A percentile compares a stretch with the other conserved stretches of the same genome.
Conservation (phyloP, 1,284 basidiomycete genomes). For the Earliella scabrosa region DNA sequence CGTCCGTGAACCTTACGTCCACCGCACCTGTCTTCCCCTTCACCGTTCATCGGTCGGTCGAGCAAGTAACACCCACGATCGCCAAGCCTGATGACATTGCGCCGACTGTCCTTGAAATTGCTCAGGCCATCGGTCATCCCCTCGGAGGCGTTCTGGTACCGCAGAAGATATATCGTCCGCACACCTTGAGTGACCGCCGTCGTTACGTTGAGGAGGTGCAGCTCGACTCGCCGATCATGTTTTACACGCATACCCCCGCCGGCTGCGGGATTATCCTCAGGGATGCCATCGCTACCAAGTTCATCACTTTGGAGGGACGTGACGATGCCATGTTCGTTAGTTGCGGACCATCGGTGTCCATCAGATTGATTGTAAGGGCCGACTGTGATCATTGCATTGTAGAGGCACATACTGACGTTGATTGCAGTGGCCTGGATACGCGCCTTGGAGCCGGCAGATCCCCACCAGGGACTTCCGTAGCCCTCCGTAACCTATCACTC, state of each 20-base stretch:
- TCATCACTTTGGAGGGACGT: slow-evolving; percentile 47
- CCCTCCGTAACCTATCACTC: slow-evolving; percentile 68
- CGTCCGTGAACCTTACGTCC: no score
- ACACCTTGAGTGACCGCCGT: slow-evolving; percentile 72
- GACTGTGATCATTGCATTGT: neutral
- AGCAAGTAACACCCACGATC: no score
- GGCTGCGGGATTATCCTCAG: slow-evolving; percentile 62
- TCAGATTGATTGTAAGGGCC: slow-evolving; percentile 67
- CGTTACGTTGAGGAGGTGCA: slow-evolving; percentile 73
- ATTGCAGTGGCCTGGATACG: slow-evolving; percentile 76
- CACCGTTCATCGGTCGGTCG: no score
- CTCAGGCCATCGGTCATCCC: slow-evolving; percentile 15
- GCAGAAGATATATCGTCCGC: slow-evolving; percentile 70
- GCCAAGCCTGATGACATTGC: no score
- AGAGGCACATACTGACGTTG: neutral
- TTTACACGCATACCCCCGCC: slow-evolving; percentile 51
- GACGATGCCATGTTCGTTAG: slow-evolving; percentile 68
- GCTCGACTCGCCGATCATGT: slow-evolving; percentile 65
- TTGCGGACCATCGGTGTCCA: slow-evolving; percentile 76
- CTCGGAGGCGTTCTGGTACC: slow-evolving; percentile 44
- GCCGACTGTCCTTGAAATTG: slow-evolving; percentile 25
- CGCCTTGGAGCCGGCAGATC: slow-evolving; percentile 75
- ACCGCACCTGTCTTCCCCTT: no score
- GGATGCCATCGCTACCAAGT: slow-evolving; percentile 51
- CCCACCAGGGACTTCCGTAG: slow-evolving; percentile 77